Evolutionary conservation across 805 yeast species (phyloP), one percentile per base, ranked within the genome.

Genomic region (Zygoascus tannicola): DNA sequence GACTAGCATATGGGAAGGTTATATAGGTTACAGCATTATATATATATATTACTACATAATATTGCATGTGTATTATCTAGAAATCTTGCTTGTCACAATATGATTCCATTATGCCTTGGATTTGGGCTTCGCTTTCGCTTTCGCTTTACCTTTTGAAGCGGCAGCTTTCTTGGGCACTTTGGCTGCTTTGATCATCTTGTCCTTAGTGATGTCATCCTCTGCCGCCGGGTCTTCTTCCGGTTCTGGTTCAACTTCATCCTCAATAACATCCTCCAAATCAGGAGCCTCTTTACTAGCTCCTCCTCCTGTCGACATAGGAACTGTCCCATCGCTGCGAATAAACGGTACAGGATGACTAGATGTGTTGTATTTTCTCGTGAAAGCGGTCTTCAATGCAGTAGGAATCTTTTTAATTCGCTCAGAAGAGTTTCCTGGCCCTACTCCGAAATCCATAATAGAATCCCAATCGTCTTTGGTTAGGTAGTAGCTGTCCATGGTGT

Each of bases 401-500:
- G 90, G 78, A 3, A 90, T 71, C 54, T 75, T 73, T 62, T 85
- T 85, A 7, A 16, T 18, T 22, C 36, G 35, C 15, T 32, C 35
- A 2, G 15, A 12, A 7, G 33, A 14, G 15, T 19, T 32, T 26
- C 60, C 60, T 5, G 61, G 57, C 0, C 95, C 95, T 10, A 87
- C 80, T 15, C 85, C 81, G 49, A 88, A 75, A 50, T 88, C 97
- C 74, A 86, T 70, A 8, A 92, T 66, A 19, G 73, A 73, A 57
- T 90, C 97, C 88, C 94, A 90, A 62, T 92, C 97, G 46, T 88
- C 95, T 55, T 78, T 82, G 5, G 95, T 83, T 32, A 92, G 61
- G 56, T 78, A 92, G 62, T 92, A 92, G 30, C 76, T 69, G 62
- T 92, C 99, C 83, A 92, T 73, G 1, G 76, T 55, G n/a, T 69